These are phyloP conservation scores for Fragaria iinumae DNA, from an alignment of 306 rosid species.

Conservation along the genomic window DNA sequence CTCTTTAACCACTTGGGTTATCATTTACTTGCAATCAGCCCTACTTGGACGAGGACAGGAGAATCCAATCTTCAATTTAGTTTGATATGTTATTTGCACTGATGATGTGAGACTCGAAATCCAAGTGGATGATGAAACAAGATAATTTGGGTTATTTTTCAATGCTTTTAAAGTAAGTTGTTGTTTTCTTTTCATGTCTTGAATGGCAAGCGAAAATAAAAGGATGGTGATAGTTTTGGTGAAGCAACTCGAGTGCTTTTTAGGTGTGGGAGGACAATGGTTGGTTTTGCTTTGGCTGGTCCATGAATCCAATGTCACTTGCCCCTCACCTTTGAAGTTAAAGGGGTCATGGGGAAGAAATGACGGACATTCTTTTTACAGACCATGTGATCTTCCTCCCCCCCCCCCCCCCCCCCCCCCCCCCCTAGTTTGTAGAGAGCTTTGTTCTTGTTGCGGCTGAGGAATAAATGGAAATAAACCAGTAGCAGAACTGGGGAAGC, in stretches of 20 bases:
- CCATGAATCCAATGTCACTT: neutral
- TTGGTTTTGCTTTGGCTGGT: neutral
- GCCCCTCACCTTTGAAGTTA: neutral
- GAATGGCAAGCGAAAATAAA: conserved; percentile 25
- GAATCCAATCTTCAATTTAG: neutral
- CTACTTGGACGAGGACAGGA: conserved; percentile 25
- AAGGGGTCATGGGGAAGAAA: conserved; percentile 11
- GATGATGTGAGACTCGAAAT: neutral
- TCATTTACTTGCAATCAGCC: conserved; percentile 24
- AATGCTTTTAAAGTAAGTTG: conserved; percentile 29
- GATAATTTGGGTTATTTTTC: conserved; percentile 17
- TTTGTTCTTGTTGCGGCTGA: conserved; percentile 5
- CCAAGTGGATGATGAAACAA: neutral
- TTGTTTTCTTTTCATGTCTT: conserved; percentile 31
- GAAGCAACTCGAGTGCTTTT: conserved; percentile 33
- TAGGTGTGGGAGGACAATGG: conserved; percentile 14
- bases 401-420: too few relatives aligned
- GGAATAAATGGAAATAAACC: conserved; percentile 21
- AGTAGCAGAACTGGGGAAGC: conserved; percentile 12
- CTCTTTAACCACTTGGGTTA: conserved; percentile 25
- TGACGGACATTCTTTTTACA: conserved; percentile 14
- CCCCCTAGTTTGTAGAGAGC: neutral
- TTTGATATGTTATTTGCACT: neutral
- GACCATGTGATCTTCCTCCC: conserved; percentile 2
- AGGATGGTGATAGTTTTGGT: conserved; percentile 23